These are phyloP conservation scores for Moringa oleifera DNA, from an alignment of 345 rosid species.

Conservation along the genomic window DNA sequence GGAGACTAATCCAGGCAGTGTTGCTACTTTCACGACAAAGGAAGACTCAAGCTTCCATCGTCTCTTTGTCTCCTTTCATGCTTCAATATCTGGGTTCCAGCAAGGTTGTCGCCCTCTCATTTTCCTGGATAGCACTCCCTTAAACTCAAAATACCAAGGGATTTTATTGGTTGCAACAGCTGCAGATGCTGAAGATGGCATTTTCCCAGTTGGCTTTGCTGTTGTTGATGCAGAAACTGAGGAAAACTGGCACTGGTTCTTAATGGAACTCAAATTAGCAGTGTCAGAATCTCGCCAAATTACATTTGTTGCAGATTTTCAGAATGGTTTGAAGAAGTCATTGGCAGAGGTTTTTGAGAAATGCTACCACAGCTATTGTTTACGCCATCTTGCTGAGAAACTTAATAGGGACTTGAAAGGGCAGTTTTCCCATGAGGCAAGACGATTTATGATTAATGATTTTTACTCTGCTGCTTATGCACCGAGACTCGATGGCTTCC, in stretches of 20 bases:
- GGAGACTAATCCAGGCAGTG: constrained; percentile 93
- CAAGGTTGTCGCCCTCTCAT: constrained; percentile 90
- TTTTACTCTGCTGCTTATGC: constrained; percentile 80
- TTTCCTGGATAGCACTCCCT: constrained; percentile 63
- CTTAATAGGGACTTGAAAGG: constrained; percentile 69
- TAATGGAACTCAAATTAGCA: constrained; percentile 64
- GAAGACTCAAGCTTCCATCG: constrained; percentile 92
- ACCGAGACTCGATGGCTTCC: constrained; percentile 51
- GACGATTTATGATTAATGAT: constrained; percentile 72
- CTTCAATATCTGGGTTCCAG: constrained; percentile 71
- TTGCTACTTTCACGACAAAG: constrained; percentile 68
- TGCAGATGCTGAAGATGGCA: constrained; percentile 75
- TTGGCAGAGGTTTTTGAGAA: constrained; percentile 61
- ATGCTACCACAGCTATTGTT: constrained; percentile 74
- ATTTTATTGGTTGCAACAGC: constrained; percentile 63
- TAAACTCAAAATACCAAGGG: constrained; percentile 85
- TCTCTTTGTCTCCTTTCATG: constrained; percentile 78
- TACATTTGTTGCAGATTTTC: constrained; percentile 80
- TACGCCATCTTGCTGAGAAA: constrained; percentile 78
- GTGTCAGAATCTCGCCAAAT: constrained; percentile 43
- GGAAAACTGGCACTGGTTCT: constrained; percentile 88
- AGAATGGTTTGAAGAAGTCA: constrained; percentile 64
- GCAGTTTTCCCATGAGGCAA: constrained; percentile 90
- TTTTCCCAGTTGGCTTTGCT: constrained; percentile 79
- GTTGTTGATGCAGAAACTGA: constrained; percentile 78